These are phyloP conservation scores for Cercospora sp. DNA, from an alignment of 2,329 filamentous ascomycete species.

Conservation along the genomic window DNA sequence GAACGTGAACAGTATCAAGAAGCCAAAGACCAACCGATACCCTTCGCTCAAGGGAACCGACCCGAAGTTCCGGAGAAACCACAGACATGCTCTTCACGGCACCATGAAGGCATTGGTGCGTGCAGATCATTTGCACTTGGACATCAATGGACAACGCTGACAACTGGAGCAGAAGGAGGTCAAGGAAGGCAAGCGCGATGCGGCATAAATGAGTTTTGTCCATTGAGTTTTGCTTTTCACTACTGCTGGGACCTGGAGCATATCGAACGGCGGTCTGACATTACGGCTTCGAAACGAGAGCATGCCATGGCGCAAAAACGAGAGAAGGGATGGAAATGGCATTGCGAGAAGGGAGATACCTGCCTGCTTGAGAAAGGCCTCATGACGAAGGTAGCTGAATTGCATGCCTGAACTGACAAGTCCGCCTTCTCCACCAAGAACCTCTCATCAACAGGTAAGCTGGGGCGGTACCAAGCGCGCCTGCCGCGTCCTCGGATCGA, in stretches of 20 bases:
- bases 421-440: slow-evolving; percentile 8
- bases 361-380: slow-evolving; percentile 11
- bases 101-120: slow-evolving; percentile 96
- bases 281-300: slow-evolving; percentile 21
- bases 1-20: slow-evolving; percentile 79
- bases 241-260: slow-evolving; percentile 22
- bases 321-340: slow-evolving; percentile 15
- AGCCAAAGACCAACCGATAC: slow-evolving; percentile 99
- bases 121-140: slow-evolving; percentile 29
- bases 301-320: slow-evolving; percentile 21
- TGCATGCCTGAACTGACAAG: slow-evolving; percentile 27
- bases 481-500: background rate
- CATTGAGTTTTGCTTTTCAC: slow-evolving; percentile 11
- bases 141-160: slow-evolving; percentile 26
- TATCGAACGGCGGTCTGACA: slow-evolving; percentile 16
- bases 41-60: slow-evolving; percentile 98
- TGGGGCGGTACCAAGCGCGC: background rate
- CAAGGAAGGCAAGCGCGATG: slow-evolving; percentile 91
- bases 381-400: slow-evolving; percentile 27
- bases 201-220: slow-evolving; percentile 60
- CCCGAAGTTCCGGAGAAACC: slow-evolving; percentile 99
- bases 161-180: slow-evolving; percentile 77
- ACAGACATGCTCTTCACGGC: slow-evolving; percentile 99
- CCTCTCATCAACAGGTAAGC: slow-evolving; percentile 3
- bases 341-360: slow-evolving; percentile 7